Evolutionary conservation across 129 eudicot species (phyloP).

Genomic region (Heracleum sosnowskyi): DNA sequence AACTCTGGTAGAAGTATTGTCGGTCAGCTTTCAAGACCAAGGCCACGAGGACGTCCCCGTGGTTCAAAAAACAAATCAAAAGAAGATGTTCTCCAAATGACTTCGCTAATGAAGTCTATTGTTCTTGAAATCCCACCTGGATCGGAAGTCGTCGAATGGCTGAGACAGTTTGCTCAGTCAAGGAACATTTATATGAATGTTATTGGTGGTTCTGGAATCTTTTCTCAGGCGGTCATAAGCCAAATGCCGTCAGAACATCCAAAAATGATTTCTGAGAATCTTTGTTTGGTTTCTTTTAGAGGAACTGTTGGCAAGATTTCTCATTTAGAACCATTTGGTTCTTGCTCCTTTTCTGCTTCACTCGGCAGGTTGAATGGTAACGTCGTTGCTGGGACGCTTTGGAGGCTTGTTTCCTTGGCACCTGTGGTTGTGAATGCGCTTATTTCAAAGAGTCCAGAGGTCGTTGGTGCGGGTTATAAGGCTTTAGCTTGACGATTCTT

Average conservation of each 20-base stretch:
- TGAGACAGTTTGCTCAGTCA: neutral
- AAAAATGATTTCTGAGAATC: neutral
- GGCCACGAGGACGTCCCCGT: neutral
- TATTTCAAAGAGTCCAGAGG: neutral
- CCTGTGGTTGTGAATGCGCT: neutral
- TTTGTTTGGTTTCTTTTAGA: neutral
- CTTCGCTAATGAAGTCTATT: neutral
- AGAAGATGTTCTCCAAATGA: neutral
- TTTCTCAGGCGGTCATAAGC: neutral
- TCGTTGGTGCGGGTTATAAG: neutral
- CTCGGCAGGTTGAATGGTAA: neutral
- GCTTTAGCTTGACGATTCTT: neutral
- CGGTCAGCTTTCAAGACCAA: neutral
- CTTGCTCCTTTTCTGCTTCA: neutral
- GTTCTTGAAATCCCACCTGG: neutral
- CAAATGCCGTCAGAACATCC: neutral
- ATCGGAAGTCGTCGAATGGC: neutral
- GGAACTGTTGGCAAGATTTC: neutral
- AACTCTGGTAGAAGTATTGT: neutral
- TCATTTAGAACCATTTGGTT: neutral
- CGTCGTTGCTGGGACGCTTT: neutral
- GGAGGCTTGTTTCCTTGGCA: neutral
- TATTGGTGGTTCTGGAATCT: neutral
- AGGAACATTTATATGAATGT: neutral
- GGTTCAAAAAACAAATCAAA: neutral